Base-by-base conservation (phyloP, 352 stramenopile genomes). In the Achlya hypogyna region DNA sequence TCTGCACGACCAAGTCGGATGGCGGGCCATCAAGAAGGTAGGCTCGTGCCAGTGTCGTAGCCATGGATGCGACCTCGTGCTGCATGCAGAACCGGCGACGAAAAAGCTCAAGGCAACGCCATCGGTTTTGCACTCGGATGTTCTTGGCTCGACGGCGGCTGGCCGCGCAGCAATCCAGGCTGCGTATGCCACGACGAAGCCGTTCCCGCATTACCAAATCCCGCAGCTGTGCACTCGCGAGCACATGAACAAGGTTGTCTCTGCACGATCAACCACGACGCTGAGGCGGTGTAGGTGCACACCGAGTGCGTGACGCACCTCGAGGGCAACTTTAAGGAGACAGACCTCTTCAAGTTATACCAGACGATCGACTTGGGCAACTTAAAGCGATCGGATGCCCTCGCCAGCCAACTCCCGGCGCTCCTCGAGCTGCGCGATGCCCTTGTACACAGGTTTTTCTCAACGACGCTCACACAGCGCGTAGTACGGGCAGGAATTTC, bases 241-340 rank as follows among this genome's bases (percentile, higher is more conserved):
- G 42, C 60, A 67, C 60, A 67, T 67, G 60, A 49, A 25, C 42
- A 67, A 67, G 60, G 60, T 67, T 59, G 4, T 47, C 16, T 56
- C 16, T 31, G 2, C 25, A n/a, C 20, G 31, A 10, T 27, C 12
- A n/a, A 56, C 25, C 12, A 10, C 2, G 16, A 22, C 16, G 14
- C 23, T 65, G 27, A 54, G 12, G 8, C 25, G 31, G n/a, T 6
- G 1, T 28, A 76, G 25, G 75, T 95, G 49, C 76, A 88, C 56
- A 71, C 75, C 12, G 84, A 96, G 77, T 79, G 93, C 43, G 89
- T 92, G 42, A 60, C 76, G 47, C 79, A 93, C 72, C 79, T 88
- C 49, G 87, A 88, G 72, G 87, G 91, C 14, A 97, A 87, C 43
- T 95, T 96, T 71, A 98, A 98, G 72, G 91, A 98, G 74, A 95